Percentiles rank a stretch among this genome's conserved stretches.
Conservation (phyloP, 176 grass and related monocot species). For the Musa beccarii region DNA sequence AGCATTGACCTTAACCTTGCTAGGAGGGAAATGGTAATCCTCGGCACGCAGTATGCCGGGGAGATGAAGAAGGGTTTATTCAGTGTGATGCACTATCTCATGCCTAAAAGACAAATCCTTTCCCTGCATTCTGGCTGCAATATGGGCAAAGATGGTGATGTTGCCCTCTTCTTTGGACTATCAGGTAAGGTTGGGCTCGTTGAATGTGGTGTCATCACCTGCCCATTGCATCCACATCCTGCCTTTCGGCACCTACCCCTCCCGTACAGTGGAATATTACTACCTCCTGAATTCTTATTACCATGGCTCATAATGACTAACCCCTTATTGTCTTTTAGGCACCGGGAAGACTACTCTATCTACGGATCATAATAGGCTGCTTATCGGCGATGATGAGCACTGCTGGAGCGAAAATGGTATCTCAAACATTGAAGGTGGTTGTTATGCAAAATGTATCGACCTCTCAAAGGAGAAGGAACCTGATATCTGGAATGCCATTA, state of each 20-base stretch:
- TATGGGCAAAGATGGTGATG: constrained; percentile 89
- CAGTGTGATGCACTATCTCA: constrained; percentile 99
- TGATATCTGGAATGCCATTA: constrained; percentile 98
- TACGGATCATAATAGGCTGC: constrained; percentile 75
- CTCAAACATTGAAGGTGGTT: constrained; percentile 96
- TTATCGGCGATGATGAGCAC: constrained; percentile 93
- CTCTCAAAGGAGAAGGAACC: constrained; percentile 80
- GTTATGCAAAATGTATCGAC: constrained; percentile 95
- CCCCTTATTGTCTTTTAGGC: constrained; percentile 27
- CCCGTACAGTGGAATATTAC: background rate
- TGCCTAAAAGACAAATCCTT: constrained; percentile 88
- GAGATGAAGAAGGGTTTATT: constrained; percentile 99
- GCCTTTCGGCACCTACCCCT: constrained; percentile 8
- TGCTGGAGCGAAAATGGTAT: constrained; percentile 90
- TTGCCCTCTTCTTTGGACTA: constrained; percentile 97
- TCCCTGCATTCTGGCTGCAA: constrained; percentile 97
- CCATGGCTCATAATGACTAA: background rate
- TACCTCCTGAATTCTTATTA: background rate
- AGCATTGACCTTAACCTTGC: constrained; percentile 92
- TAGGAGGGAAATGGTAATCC: constrained; percentile 98
- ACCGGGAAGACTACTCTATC: constrained; percentile 94
- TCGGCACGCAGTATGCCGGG: constrained; percentile 97
- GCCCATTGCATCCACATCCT: constrained; percentile 42
- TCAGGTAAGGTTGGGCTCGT: constrained; percentile 65
- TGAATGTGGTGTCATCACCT: constrained; percentile 47